These are phyloP conservation scores for Penicillium manginii DNA, from an alignment of 495 filamentous ascomycete genomes.

Conservation along the genomic window DNA sequence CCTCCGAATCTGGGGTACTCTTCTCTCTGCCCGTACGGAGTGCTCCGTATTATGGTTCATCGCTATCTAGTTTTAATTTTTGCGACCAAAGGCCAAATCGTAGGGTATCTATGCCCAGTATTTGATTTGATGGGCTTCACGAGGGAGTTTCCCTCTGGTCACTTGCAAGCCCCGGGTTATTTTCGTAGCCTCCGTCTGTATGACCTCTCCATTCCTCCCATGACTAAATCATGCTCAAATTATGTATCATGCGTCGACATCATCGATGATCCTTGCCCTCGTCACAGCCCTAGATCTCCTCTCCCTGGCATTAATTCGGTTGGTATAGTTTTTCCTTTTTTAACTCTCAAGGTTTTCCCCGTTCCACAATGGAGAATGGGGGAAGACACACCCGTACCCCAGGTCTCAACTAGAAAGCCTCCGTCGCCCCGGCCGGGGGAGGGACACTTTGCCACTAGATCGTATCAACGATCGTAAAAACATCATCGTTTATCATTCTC, in stretches of 20 bases:
- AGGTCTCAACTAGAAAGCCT: too few species aligned
- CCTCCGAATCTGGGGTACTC: slow-evolving; percentile 17
- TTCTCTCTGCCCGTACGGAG: too few species aligned
- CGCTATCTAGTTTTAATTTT: too few species aligned
- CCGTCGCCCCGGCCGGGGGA: too few species aligned
- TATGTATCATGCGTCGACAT: slow-evolving; percentile 32
- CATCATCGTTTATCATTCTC: not conserved
- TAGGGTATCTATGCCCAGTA: too few species aligned
- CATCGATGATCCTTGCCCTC: slow-evolving; percentile 33
- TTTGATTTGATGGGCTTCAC: not conserved
- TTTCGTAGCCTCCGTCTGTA: slow-evolving; percentile 19
- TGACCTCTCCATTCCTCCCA: slow-evolving; percentile 23
- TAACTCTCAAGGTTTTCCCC: not conserved
- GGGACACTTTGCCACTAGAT: not conserved
- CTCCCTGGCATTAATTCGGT: not conserved
- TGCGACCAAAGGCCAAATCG: too few species aligned
- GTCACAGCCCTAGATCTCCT: slow-evolving; percentile 16
- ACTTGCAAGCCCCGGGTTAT: slow-evolving; percentile 16
- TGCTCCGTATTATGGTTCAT: not conserved
- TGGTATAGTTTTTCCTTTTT: not conserved
- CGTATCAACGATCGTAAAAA: not conserved
- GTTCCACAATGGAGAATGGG: not conserved
- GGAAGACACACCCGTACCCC: not conserved
- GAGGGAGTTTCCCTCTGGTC: not conserved
- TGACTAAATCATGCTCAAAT: slow-evolving; percentile 31